Percentiles rank a stretch among this genome's conserved stretches.
phyloP scores from a whole-genome alignment of 225 moss, liverwort and hornwort species.

The Sphagnum tenellum region DNA sequence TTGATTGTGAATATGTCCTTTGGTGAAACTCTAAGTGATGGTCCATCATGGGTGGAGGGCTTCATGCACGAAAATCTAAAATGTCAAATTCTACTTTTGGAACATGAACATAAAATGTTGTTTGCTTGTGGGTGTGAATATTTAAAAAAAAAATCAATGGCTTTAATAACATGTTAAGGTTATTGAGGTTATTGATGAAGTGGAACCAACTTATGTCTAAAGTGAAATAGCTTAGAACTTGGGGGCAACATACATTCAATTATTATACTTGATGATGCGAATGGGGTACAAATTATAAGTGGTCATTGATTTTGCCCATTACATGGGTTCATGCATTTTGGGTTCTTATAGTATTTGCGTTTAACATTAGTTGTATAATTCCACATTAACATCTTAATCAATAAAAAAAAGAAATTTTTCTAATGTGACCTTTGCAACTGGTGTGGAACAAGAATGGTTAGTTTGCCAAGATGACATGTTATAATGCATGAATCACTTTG shows the following conservation, averaged over 20 bases:
- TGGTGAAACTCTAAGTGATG: neutral
- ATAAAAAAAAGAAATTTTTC: too few species aligned
- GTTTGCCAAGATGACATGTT: too few species aligned
- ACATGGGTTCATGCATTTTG: constrained; percentile 90
- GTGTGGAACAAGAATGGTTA: too few species aligned
- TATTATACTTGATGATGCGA: constrained; percentile 1
- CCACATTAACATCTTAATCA: too few species aligned
- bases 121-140: constrained; percentile 49
- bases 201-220: too few species aligned
- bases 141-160: constrained; percentile 1
- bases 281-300: constrained; percentile 29
- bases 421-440: too few species aligned
- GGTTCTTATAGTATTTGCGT: constrained; percentile 83
- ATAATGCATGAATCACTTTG: too few species aligned
- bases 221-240: too few species aligned
- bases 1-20: too few species aligned
- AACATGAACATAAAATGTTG: constrained; percentile 23
- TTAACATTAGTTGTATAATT: too few species aligned
- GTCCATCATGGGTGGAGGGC: constrained; percentile 7
- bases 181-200: too few species aligned
- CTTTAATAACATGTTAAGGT: neutral
- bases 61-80: constrained; percentile 9
- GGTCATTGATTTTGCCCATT: constrained; percentile 74
- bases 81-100: constrained; percentile 72
- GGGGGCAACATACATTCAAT: too few species aligned